A percentile compares a stretch with the other conserved stretches of the same genome.
Evolutionary conservation across 2,329 filamentous ascomycete genomes (phyloP).

Genomic region (Elsinoe arachidis): DNA sequence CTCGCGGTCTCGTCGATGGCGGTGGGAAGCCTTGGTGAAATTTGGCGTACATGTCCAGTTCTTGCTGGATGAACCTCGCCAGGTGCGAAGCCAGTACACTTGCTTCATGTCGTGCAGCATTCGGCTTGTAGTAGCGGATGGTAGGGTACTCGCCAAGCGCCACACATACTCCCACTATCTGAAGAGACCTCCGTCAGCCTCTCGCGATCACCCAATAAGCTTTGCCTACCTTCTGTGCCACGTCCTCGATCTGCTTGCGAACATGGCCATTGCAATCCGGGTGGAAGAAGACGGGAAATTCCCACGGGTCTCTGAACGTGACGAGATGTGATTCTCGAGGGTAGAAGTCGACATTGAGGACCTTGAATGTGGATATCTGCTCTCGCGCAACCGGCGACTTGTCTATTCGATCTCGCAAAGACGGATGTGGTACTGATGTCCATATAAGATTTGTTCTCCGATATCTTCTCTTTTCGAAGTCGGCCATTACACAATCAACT

Average conservation of each 20-base stretch:
- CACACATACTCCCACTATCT: slow-evolving; percentile 83
- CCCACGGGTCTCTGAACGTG: slow-evolving; percentile 90
- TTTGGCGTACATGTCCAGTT: slow-evolving; percentile 81
- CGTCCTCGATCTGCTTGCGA: slow-evolving; percentile 67
- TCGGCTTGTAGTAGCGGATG: slow-evolving; percentile 81
- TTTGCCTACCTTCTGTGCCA: slow-evolving; percentile 71
- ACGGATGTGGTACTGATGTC: slow-evolving; percentile 66
- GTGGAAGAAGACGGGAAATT: slow-evolving; percentile 87
- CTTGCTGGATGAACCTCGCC: slow-evolving; percentile 82
- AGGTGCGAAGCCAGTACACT: slow-evolving; percentile 79
- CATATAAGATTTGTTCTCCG: slow-evolving; percentile 72
- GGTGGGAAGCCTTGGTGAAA: slow-evolving; percentile 80
- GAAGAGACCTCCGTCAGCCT: neutral
- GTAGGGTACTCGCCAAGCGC: slow-evolving; percentile 89
- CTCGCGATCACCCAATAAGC: neutral
- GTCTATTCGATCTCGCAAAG: slow-evolving; percentile 66
- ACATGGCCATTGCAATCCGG: slow-evolving; percentile 81
- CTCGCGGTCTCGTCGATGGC: slow-evolving; percentile 65
- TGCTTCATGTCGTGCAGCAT: slow-evolving; percentile 70
- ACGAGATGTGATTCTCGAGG: slow-evolving; percentile 85
- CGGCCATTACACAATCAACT: slow-evolving; percentile 86
- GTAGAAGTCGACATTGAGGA: slow-evolving; percentile 79
- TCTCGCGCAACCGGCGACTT: slow-evolving; percentile 58
- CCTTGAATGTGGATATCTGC: slow-evolving; percentile 70
- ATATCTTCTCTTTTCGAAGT: slow-evolving; percentile 80